A percentile compares a stretch with the other conserved stretches of the same genome.
phyloP scores from a whole-genome alignment of 345 rosid species.

The Sisymbrium altissimum region DNA sequence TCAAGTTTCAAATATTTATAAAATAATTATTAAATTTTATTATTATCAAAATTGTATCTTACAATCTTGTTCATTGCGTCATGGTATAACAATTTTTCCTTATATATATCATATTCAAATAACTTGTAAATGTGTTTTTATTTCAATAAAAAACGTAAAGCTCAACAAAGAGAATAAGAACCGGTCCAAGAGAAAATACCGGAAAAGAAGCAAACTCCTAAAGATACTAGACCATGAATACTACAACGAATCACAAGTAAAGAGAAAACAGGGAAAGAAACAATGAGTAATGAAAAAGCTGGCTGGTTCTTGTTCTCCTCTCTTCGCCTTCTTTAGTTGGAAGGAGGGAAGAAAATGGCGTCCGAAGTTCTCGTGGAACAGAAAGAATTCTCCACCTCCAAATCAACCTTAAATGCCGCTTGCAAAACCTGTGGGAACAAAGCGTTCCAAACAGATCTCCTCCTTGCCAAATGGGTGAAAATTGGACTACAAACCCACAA shows the following conservation, averaged over 20 bases:
- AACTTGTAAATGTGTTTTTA: neutral
- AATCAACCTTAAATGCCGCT: conserved; percentile 63
- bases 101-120: no score
- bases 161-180: conserved; percentile 18
- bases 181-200: neutral
- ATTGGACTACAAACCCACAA: conserved; percentile 54
- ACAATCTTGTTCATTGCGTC: neutral
- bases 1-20: neutral
- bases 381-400: conserved; percentile 59
- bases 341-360: conserved; percentile 84
- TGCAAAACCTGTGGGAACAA: conserved; percentile 71
- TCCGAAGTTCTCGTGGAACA: conserved; percentile 61
- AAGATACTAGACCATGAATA: neutral
- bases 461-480: conserved; percentile 90
- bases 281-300: neutral
- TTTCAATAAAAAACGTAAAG: neutral
- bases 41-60: neutral
- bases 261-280: neutral
- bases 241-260: conserved; percentile 6
- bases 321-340: conserved; percentile 35
- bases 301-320: conserved; percentile 11
- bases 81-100: neutral
- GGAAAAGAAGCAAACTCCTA: neutral
- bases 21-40: neutral
- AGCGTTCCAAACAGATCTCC: conserved; percentile 73